A percentile compares a stretch with the other conserved stretches of the same genome.
phyloP scores from a whole-genome alignment of 129 eudicot genomes.

The Dittrichia graveolens region DNA sequence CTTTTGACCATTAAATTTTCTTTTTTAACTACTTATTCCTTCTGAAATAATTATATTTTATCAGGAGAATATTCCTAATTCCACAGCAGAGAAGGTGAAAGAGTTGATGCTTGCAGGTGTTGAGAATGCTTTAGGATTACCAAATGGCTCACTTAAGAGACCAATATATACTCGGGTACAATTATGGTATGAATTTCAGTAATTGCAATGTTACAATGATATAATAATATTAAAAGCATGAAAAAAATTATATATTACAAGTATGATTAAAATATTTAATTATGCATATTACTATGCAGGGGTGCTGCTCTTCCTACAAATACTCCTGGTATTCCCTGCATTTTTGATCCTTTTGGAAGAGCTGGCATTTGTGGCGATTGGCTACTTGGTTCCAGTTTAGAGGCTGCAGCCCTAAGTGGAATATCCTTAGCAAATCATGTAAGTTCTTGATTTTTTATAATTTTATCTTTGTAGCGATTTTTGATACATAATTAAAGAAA shows the following conservation, averaged over 20 bases:
- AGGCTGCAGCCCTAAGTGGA: constrained; percentile 93
- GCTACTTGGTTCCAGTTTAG: constrained; percentile 90
- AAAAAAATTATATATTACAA: not conserved
- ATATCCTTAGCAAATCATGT: constrained; percentile 90
- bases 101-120: constrained; percentile 83
- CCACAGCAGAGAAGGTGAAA: constrained; percentile 89
- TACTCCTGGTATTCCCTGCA: constrained; percentile 83
- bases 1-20: not conserved
- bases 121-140: constrained; percentile 78
- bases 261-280: not conserved
- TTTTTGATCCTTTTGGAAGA: constrained; percentile 95
- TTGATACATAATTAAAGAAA: too few relatives aligned
- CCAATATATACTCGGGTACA: constrained; percentile 80
- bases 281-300: constrained; percentile 42
- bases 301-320: constrained; percentile 99
- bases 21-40: not conserved
- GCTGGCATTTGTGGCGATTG: constrained; percentile 99
- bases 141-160: constrained; percentile 55
- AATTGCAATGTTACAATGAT: not conserved
- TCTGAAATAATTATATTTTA: not conserved
- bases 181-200: constrained; percentile 60
- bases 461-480: too few relatives aligned
- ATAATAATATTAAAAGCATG: not conserved
- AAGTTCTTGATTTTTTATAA: constrained; percentile 30
- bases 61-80: constrained; percentile 88